These are phyloP conservation scores for Epichloe bromicola DNA, from an alignment of 2,329 filamentous ascomycete species.

Conservation along the genomic window DNA sequence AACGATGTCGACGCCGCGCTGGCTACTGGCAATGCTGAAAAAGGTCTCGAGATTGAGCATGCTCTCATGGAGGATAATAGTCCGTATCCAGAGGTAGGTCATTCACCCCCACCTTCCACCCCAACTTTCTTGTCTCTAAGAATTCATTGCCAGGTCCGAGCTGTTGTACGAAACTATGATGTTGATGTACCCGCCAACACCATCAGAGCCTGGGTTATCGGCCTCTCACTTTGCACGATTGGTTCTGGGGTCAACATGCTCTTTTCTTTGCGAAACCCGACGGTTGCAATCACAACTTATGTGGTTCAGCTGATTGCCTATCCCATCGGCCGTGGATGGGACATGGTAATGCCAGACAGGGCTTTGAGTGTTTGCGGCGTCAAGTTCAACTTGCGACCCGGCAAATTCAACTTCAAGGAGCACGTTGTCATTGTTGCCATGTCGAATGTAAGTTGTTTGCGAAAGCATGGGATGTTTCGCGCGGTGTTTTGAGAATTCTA, in stretches of 20 bases:
- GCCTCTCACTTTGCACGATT: slow-evolving; percentile 45
- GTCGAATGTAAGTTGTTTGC: slow-evolving; percentile 39
- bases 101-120: too few relatives aligned
- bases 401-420: slow-evolving; percentile 49
- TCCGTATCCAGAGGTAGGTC: slow-evolving; percentile 49
- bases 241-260: slow-evolving; percentile 50
- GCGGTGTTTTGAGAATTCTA: background rate
- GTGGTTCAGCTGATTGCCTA: slow-evolving; percentile 51
- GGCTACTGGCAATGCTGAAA: slow-evolving; percentile 39
- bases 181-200: slow-evolving; percentile 53
- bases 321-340: slow-evolving; percentile 42
- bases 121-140: background rate
- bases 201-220: slow-evolving; percentile 50
- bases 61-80: slow-evolving; percentile 51
- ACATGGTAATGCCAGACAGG: slow-evolving; percentile 39
- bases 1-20: slow-evolving; percentile 48
- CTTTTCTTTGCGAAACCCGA: slow-evolving; percentile 46
- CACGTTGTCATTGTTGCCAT: slow-evolving; percentile 50
- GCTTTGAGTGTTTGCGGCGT: slow-evolving; percentile 37
- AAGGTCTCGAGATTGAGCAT: slow-evolving; percentile 43
- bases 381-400: slow-evolving; percentile 42
- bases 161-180: slow-evolving; percentile 51
- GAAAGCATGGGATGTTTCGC: background rate
- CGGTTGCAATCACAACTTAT: slow-evolving; percentile 46
- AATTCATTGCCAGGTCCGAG: slow-evolving; percentile 36